Evolutionary conservation across 345 rosid species (phyloP).

Genomic region (Moringa oleifera): DNA sequence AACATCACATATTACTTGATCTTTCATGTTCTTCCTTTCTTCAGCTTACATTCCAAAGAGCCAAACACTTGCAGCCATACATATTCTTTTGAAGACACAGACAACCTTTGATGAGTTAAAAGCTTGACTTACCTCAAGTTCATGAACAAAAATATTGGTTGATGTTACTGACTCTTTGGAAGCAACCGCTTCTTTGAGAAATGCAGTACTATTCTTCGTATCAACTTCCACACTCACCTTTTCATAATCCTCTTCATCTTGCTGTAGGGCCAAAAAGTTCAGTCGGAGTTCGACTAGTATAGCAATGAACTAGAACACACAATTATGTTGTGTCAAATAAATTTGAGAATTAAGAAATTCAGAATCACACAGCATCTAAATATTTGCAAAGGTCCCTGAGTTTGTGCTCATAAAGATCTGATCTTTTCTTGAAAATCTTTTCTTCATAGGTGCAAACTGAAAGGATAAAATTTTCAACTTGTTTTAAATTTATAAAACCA

Average conservation of each 20-base stretch:
- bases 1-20: too few species aligned
- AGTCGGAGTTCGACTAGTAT: not conserved
- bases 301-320: not conserved
- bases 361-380: conserved; percentile 2
- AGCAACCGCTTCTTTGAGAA: not conserved
- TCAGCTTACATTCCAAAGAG: not conserved
- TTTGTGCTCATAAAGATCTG: conserved; percentile 3
- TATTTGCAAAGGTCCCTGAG: not conserved
- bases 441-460: conserved; percentile 24
- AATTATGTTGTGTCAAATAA: not conserved
- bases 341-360: not conserved
- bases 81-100: not conserved
- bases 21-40: too few species aligned
- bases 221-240: not conserved
- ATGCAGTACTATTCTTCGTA: not conserved
- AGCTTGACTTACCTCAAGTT: too few species aligned
- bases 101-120: too few species aligned
- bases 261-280: not conserved
- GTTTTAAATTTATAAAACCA: conserved; percentile 13
- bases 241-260: not conserved
- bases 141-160: too few species aligned
- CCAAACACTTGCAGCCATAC: not conserved
- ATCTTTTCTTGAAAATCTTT: conserved; percentile 25
- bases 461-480: conserved; percentile 26
- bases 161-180: not conserved